Conservation (phyloP, 2,329 filamentous ascomycete species). For the Nigrograna mackinnonii region DNA sequence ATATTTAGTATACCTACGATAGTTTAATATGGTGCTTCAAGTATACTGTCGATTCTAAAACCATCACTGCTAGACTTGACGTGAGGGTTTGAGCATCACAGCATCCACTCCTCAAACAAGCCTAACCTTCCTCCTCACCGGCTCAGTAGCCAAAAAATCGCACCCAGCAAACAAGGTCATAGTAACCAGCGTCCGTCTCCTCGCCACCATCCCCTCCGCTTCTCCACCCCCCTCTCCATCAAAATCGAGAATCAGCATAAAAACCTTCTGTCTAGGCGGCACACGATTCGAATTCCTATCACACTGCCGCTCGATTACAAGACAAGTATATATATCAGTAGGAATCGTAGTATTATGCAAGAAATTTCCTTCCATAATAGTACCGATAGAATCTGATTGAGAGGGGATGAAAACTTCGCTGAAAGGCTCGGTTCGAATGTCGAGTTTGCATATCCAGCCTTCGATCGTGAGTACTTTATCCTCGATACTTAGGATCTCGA, state of each 20-base stretch:
- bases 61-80: no score
- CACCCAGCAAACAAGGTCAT: conserved; percentile 2
- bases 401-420: conserved; percentile 2
- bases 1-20: no score
- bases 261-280: not conserved
- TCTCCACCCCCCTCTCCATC: no score
- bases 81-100: no score
- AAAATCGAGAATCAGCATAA: conserved; percentile 1
- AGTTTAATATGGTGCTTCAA: no score
- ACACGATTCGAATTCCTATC: not conserved
- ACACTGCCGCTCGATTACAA: not conserved
- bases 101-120: no score
- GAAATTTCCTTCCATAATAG: conserved; percentile 4
- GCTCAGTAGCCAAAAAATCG: conserved; percentile 3
- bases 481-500: no score
- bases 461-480: no score
- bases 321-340: not conserved
- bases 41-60: no score
- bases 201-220: not conserved
- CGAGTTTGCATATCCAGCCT: not conserved
- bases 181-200: conserved; percentile 3
- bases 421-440: conserved; percentile 1
- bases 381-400: conserved; percentile 2
- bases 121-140: no score
- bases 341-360: conserved; percentile 3